Evolutionary conservation across 2,329 filamentous ascomycete genomes (phyloP).

Genomic region (Zasmidium citrigriseum): DNA sequence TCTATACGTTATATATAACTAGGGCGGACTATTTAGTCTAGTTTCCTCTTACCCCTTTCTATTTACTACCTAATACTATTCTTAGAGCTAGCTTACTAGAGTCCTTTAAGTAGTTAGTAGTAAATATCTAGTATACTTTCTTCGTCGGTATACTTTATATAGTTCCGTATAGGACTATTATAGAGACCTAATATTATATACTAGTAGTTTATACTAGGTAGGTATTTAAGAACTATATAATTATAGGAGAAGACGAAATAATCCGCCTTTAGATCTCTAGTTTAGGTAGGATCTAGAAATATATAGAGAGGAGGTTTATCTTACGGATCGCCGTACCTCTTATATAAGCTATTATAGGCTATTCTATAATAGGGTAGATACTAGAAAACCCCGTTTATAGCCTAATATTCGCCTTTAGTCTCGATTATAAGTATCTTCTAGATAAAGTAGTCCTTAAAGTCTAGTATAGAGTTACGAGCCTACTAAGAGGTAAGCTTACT

Average conservation of each 20-base stretch:
- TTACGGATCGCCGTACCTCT: slow-evolving; percentile 31
- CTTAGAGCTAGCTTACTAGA: slow-evolving; percentile 40
- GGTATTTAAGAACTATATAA: slow-evolving; percentile 47
- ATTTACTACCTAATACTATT: slow-evolving; percentile 48
- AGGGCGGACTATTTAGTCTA: too few relatives aligned
- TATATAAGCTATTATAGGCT: slow-evolving; percentile 57
- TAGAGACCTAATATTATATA: too few relatives aligned
- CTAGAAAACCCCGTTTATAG: slow-evolving; percentile 53
- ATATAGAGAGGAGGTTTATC: slow-evolving; percentile 48
- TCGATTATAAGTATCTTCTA: slow-evolving; percentile 47
- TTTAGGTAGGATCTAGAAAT: slow-evolving; percentile 58
- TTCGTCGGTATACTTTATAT: slow-evolving; percentile 41
- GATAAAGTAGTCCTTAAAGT: slow-evolving; percentile 44
- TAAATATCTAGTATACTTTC: slow-evolving; percentile 59
- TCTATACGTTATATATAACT: too few relatives aligned
- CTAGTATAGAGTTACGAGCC: slow-evolving; percentile 37
- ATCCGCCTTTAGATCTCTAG: slow-evolving; percentile 51
- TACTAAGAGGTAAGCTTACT: slow-evolving; percentile 38
- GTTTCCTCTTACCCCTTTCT: slow-evolving; percentile 50
- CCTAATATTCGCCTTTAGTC: slow-evolving; percentile 23
- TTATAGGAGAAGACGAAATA: slow-evolving; percentile 59
- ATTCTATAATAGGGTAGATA: slow-evolving; percentile 59
- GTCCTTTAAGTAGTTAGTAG: slow-evolving; percentile 50
- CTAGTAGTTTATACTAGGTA: too few relatives aligned
- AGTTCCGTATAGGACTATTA: slow-evolving; percentile 11